Evolutionary conservation across 2,329 filamentous ascomycete genomes (phyloP), one percentile per base, ranked within the genome.

Genomic region (Claviceps digitariae): DNA sequence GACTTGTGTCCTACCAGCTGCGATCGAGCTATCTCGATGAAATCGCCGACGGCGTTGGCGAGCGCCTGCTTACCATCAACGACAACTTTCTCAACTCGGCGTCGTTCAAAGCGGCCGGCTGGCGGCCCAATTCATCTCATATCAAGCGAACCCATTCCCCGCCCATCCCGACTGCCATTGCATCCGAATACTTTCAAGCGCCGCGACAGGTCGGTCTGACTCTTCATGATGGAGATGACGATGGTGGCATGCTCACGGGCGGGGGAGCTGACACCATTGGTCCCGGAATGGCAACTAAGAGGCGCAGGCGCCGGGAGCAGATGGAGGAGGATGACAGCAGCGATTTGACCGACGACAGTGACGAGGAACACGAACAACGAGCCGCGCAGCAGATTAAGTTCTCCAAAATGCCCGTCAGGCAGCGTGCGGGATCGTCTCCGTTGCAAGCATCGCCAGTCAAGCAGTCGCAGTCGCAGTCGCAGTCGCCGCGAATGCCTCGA

Each of bases 331-430:
- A 90, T 54, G 87, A 91, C 63, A 93, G 87, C 67, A 90, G 86
- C 63, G 87, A 91, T 61, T 71, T 91, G 52, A 90, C 84, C 64
- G 87, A 93, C 61, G 86, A 91, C 60, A 91, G 86, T 61, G 87
- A 93, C 50, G 86, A 90, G 25, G 86, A 90, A 51, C 75, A 79
- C 1, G 84, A 88, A 54, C 77, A 82, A 57, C 83, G 88, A 52
- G 85, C 87, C 46, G 85, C 86, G 2, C 88, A 94, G 65, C 88
- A 94, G 66, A 95, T 97, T 66, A 90, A 91, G 64, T 98, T 98
- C 68, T 83, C 86, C 49, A 97, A 97, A 70, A 91, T 96, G 87
- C 91, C 93, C 1, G 78, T 95, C 45, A 81, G 90, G 31, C 83
- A 82, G 59, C 83, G 91, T 53, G 87, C 90, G 27, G 91, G 88